Conservation (phyloP, 306 rosid species). For the Prinsepia uniflora region DNA sequence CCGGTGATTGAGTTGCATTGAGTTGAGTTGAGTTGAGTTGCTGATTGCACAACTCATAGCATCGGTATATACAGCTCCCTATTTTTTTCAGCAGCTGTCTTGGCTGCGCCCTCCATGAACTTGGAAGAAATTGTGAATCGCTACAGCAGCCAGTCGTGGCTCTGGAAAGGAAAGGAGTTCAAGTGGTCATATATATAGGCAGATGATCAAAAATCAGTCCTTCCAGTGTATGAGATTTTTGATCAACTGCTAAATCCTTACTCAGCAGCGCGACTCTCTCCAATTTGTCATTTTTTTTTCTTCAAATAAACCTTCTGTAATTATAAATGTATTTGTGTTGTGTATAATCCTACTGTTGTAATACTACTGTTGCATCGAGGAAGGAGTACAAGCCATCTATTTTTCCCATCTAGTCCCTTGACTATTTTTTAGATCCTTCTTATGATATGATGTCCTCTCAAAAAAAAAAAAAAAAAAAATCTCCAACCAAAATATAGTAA, state of each 20-base stretch:
- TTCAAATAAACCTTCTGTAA: background rate
- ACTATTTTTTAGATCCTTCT: no score
- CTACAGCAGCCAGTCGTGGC: no score
- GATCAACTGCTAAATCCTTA: conserved; percentile 12
- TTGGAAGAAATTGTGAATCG: no score
- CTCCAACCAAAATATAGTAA: no score
- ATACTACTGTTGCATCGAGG: conserved; percentile 20
- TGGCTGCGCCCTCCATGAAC: background rate
- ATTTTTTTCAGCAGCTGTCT: no score
- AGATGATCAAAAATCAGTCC: background rate
- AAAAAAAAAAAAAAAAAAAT: no score
- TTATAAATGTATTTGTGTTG: conserved; percentile 19
- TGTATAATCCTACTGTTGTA: no score
- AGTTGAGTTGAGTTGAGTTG: background rate
- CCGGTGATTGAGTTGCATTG: conserved; percentile 7
- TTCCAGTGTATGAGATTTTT: background rate
- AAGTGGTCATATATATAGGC: background rate
- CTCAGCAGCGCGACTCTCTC: background rate
- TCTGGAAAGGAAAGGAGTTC: no score
- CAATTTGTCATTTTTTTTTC: background rate
- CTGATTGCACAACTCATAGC: background rate
- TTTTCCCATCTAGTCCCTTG: no score
- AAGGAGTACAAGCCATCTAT: no score
- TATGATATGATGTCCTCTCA: no score
- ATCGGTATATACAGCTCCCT: no score